Percentiles rank a stretch among this genome's conserved stretches.
phyloP scores from a whole-genome alignment of 108 stramenopile genomes.

The Mayamaea pseudoterrestris region DNA sequence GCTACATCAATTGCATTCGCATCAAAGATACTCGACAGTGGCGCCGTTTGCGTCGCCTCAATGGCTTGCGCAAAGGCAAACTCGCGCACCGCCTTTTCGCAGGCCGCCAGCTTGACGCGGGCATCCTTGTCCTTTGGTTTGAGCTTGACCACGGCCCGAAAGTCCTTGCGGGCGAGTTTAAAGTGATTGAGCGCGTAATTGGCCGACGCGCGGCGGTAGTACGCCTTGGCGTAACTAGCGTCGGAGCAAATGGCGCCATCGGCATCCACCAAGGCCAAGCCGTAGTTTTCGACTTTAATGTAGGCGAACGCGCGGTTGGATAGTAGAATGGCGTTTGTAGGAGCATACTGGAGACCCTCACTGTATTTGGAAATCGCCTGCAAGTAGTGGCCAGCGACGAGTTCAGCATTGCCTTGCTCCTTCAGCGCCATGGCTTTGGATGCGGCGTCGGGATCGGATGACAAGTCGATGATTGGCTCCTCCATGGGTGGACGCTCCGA shows the following conservation, averaged over 20 bases:
- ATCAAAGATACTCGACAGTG: constrained; percentile 59
- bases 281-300: constrained; percentile 93
- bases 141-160: constrained; percentile 61
- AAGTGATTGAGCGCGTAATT: constrained; percentile 90
- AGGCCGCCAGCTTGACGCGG: constrained; percentile 64
- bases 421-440: constrained; percentile 52
- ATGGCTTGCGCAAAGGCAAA: constrained; percentile 90
- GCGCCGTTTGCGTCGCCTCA: constrained; percentile 65
- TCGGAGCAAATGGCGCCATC: constrained; percentile 81
- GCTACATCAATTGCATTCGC: constrained; percentile 42
- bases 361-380: constrained; percentile 72
- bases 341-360: constrained; percentile 53
- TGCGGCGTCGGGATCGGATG: constrained; percentile 4
- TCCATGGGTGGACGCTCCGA: not conserved
- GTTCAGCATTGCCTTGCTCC: constrained; percentile 56
- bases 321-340: constrained; percentile 73
- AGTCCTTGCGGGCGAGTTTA: constrained; percentile 90
- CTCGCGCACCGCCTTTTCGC: constrained; percentile 84
- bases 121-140: constrained; percentile 85
- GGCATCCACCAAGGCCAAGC: constrained; percentile 90
- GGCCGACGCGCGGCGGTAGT: constrained; percentile 94
- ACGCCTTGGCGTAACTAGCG: constrained; percentile 88
- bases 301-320: constrained; percentile 91
- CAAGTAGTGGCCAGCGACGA: constrained; percentile 49
- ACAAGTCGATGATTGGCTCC: not conserved